Conservation (phyloP, 495 filamentous ascomycete genomes). For the Aspergillus olivimuriae region DNA sequence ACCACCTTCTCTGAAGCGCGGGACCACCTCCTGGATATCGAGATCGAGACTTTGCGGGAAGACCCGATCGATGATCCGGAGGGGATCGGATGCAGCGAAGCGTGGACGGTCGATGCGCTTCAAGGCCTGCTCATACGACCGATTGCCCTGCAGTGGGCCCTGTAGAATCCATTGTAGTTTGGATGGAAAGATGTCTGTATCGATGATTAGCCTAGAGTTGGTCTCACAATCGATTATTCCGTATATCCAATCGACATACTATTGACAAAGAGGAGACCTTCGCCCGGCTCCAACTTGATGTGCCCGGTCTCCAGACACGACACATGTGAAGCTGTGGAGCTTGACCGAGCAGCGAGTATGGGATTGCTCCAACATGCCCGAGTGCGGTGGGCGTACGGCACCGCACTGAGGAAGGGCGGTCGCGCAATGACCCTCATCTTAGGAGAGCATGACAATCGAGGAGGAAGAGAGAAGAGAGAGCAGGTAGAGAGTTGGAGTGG, state of each 20-base stretch:
- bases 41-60: slow-evolving; percentile 54
- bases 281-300: slow-evolving; percentile 61
- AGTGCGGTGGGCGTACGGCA: not conserved
- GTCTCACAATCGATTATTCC: not conserved
- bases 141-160: slow-evolving; percentile 51
- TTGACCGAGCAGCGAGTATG: not conserved
- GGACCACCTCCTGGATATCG: slow-evolving; percentile 70
- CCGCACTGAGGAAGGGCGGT: too few species aligned
- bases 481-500: not conserved
- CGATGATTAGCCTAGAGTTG: slow-evolving; percentile 6
- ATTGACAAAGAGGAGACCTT: slow-evolving; percentile 84
- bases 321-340: slow-evolving; percentile 13
- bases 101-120: slow-evolving; percentile 55
- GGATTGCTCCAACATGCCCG: not conserved
- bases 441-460: too few species aligned
- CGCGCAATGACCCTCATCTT: too few species aligned
- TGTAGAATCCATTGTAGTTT: slow-evolving; percentile 62
- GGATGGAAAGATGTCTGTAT: slow-evolving; percentile 74
- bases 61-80: slow-evolving; percentile 53
- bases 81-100: slow-evolving; percentile 56
- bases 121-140: slow-evolving; percentile 53
- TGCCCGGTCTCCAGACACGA: slow-evolving; percentile 52
- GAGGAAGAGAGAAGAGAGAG: too few species aligned
- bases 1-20: slow-evolving; percentile 83
- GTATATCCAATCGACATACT: slow-evolving; percentile 45